Base-by-base conservation (phyloP, 495 filamentous ascomycete genomes). In the Talaromyces thailandensis region DNA sequence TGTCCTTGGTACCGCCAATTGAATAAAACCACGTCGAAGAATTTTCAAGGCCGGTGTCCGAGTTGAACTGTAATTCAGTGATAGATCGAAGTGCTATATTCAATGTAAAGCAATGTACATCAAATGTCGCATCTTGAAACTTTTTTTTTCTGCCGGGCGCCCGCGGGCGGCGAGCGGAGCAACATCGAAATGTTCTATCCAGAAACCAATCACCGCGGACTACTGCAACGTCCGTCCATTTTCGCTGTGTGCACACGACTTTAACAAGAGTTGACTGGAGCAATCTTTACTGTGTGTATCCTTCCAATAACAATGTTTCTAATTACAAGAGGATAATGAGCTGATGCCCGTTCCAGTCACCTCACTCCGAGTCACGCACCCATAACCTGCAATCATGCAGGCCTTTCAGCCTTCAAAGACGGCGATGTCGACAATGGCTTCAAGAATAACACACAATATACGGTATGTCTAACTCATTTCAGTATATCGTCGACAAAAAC, bases 121-220 rank as follows among this genome's bases (percentile, higher is more conserved):
- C 8, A 52, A 55, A 2, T 26, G 43, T 48, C 43, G 25, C 18
- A 57, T 57, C 55, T 57, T n/a, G 55, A 57, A 57, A 57, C 55
- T 57, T 57, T 57, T 56, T 57, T 56, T 56, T 57, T 57, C 29
- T 35, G 26, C 26, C 55, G n/a, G 52, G 26, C 31, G n/a, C 16
- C 26, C 5, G 52, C 26, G 52, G 55, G 55, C 55, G 55, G 55
- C 55, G 55, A 57, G 51, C 55, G 55, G 55, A 57, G 55, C 12
- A 16, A 57, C 26, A 7, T 57, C 28, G 55, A 57, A 31, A 21
- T 57, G 26, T 55, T 55, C 51, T 55, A 26, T 28, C 23, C 23
- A 55, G 23, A 28, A 55, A 26, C 51, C 51, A 26, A 28, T 55
- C 51, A 55, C 35, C 35, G 14, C 35, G 35, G 35, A 16, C 35